Percentiles rank a stretch among this genome's conserved stretches.
Conservation (phyloP, 208 protist genomes). For the Angomonas desouzai region DNA sequence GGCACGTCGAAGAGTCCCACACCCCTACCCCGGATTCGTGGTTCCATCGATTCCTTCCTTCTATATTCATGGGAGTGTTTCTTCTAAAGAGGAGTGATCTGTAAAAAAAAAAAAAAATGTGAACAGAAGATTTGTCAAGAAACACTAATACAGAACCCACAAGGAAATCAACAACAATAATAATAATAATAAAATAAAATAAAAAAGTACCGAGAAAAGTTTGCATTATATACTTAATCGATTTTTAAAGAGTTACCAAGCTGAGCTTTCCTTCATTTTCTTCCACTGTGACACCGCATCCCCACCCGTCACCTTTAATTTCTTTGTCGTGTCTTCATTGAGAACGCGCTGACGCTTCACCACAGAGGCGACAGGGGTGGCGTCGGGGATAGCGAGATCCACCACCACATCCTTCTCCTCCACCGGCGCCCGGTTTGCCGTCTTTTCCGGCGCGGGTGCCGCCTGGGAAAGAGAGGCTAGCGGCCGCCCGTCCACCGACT, state of each 20-base stretch:
- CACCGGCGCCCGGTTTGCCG: too few species aligned
- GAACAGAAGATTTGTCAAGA: too few species aligned
- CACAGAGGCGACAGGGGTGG: background rate
- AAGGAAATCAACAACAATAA: too few species aligned
- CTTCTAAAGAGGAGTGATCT: too few species aligned
- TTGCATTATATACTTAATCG: slow-evolving; percentile 4
- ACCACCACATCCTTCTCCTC: slow-evolving; percentile 16
- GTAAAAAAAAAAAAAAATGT: too few species aligned
- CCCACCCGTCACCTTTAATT: slow-evolving; percentile 12
- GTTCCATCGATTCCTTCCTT: too few species aligned
- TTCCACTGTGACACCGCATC: slow-evolving; percentile 8
- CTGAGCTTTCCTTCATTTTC: slow-evolving; percentile 14
- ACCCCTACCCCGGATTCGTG: too few species aligned
- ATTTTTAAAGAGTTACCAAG: slow-evolving; percentile 16
- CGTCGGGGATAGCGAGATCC: background rate
- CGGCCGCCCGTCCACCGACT: slow-evolving; percentile 42
- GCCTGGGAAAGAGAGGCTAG: slow-evolving; percentile 17
- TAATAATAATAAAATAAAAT: too few species aligned
- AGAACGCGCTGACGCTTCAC: slow-evolving; percentile 7
- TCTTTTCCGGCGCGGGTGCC: too few species aligned
- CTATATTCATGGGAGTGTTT: too few species aligned
- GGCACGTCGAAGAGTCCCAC: background rate
- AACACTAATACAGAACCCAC: too few species aligned
- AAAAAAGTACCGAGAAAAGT: background rate
- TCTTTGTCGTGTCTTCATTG: background rate